Evolutionary conservation across 1,139 yeast species (phyloP), one percentile per base, ranked within the genome.

Genomic region (Zygotorulaspora mrakii): DNA sequence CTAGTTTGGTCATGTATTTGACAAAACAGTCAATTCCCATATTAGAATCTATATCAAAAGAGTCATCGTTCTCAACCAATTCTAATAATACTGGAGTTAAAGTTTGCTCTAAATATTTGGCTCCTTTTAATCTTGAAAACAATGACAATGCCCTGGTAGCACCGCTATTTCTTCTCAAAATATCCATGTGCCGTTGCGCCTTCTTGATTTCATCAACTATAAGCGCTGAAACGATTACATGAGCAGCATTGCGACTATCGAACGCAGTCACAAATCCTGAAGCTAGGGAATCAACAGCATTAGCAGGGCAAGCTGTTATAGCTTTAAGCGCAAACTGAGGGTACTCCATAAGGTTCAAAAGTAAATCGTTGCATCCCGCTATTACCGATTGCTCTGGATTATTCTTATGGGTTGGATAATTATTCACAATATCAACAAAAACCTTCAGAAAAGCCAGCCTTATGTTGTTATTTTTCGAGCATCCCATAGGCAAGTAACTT

Each of bases 111-210:
- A 87, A 65, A 55, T 84, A 86, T 0, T 69, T 73, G 17, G 64
- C 59, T 0, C 95, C 95, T 49, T 78, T 73, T 17, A 73, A 69
- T 50, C 81, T 77, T 0, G 94, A 83, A 53, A 79, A 79, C 28
- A 83, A 70, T 1, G 89, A 82, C 37, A 86, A 68, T 34, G 86
- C 70, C 54, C 89, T 75, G 0, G 95, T 85, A 29, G 91, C 82
- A 17, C 87, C 83, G 39, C 94, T 82, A 59, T 87, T 87, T 45
- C 94, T 73, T 54, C 96, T 70, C 50, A 87, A 70, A 21, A 86
- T 74, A 54, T 85, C 94, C 26, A 83, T 74, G 10, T 86, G 75
- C 45, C 83, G 73, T 1, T 74, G 65, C 0, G 84, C 79, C 22
- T 66, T 68, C 30, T 68, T 59, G 17, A 86, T 79, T 57, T 87